phyloP scores from a whole-genome alignment of 192 early-diverging fungal species.

The Coemansia sp. region DNA sequence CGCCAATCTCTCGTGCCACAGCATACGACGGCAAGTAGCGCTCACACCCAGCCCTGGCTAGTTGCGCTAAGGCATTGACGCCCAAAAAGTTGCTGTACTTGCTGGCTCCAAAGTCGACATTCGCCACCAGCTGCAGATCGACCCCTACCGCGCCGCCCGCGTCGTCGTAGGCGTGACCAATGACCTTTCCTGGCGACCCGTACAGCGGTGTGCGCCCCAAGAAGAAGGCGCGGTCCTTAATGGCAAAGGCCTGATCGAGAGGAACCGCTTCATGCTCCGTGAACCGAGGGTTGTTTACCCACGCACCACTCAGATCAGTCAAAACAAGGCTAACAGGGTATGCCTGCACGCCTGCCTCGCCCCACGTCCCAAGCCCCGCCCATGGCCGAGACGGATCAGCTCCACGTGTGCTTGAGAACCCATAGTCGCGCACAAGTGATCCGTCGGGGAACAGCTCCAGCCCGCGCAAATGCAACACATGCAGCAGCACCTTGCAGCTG shows the following conservation, averaged over 20 bases:
- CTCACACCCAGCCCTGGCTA: slow-evolving; percentile 12
- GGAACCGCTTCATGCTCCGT: slow-evolving; percentile 68
- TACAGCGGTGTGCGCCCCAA: slow-evolving; percentile 67
- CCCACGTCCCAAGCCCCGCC: slow-evolving; percentile 21
- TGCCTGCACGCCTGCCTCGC: slow-evolving; percentile 23
- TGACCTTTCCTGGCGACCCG: slow-evolving; percentile 69
- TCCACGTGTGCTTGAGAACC: slow-evolving; percentile 1
- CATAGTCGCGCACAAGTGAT: slow-evolving; percentile 47
- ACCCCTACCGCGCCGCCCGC: slow-evolving; percentile 16
- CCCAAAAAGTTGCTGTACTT: slow-evolving; percentile 40
- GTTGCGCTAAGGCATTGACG: slow-evolving; percentile 23
- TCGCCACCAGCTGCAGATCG: slow-evolving; percentile 36
- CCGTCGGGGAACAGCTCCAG: slow-evolving; percentile 43
- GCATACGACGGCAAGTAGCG: slow-evolving; percentile 64
- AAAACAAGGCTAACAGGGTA: slow-evolving; percentile 45
- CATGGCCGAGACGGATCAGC: slow-evolving; percentile 13
- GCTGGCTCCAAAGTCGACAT: slow-evolving; percentile 7
- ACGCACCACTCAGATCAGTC: slow-evolving; percentile 46
- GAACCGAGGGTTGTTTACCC: slow-evolving; percentile 65
- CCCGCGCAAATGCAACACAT: slow-evolving; percentile 46
- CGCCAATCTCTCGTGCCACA: slow-evolving; percentile 65
- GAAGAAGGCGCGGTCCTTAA: slow-evolving; percentile 74
- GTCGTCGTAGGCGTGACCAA: slow-evolving; percentile 52
- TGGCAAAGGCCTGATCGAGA: slow-evolving; percentile 70
- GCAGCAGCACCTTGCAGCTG: slow-evolving; percentile 21